A percentile compares a stretch with the other conserved stretches of the same genome.
Conservation (phyloP, 495 filamentous ascomycete genomes). For the Platismatia glauca region DNA sequence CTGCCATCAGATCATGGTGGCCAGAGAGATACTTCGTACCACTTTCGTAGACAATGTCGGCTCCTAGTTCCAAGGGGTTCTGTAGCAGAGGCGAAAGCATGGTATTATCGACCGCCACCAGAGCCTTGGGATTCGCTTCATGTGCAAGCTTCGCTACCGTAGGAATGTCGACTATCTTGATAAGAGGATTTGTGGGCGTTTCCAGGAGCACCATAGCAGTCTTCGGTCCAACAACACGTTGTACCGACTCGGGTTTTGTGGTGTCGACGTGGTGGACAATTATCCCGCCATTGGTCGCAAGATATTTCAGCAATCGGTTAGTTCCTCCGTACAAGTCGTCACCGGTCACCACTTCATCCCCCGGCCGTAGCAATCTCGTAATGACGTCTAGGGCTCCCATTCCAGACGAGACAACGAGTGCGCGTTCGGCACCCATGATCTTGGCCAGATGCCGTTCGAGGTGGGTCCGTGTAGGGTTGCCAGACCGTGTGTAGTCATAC, state of each 20-base stretch:
- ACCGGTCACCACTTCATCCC: conserved; percentile 93
- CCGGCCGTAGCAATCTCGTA: conserved; percentile 82
- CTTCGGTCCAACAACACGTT: conserved; percentile 58
- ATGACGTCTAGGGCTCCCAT: conserved; percentile 98
- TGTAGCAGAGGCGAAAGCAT: conserved; percentile 92
- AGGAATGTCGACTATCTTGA: conserved; percentile 92
- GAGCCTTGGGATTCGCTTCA: conserved; percentile 64
- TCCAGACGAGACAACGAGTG: conserved; percentile 85
- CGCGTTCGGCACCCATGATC: conserved; percentile 91
- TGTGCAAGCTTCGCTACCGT: conserved; percentile 67
- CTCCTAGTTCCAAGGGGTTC: conserved; percentile 87
- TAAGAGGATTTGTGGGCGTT: conserved; percentile 92
- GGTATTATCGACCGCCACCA: conserved; percentile 93
- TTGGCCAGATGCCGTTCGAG: conserved; percentile 95
- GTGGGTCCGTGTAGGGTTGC: conserved; percentile 93
- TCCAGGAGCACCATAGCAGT: conserved; percentile 95
- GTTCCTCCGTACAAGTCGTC: conserved; percentile 97
- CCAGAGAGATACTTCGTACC: conserved; percentile 97
- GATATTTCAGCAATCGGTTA: conserved; percentile 85
- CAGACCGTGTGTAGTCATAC: conserved; percentile 97
- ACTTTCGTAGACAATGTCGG: conserved; percentile 93
- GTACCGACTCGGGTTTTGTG: conserved; percentile 60
- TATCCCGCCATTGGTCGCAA: conserved; percentile 77
- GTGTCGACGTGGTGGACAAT: conserved; percentile 95
- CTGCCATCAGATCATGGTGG: conserved; percentile 98